Evolutionary conservation across 2,329 filamentous ascomycete species (phyloP).

Genomic region (Fusarium falciforme): DNA sequence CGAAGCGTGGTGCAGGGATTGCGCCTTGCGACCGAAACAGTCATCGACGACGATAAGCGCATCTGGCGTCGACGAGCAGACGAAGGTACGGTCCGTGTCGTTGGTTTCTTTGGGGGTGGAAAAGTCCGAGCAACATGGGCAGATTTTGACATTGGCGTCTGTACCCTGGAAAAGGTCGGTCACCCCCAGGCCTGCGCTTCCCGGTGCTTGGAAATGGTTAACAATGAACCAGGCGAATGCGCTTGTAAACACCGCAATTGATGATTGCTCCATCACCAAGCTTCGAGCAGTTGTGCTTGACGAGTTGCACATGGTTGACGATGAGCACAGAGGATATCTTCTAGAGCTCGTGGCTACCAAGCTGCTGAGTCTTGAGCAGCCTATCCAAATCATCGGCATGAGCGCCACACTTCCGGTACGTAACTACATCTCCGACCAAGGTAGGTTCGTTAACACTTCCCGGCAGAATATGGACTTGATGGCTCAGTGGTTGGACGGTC

Average conservation of each 20-base stretch:
- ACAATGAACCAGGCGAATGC: slow-evolving; percentile 71
- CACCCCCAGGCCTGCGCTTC: neutral
- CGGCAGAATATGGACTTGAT: slow-evolving; percentile 75
- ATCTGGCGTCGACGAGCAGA: slow-evolving; percentile 67
- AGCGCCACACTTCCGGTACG: slow-evolving; percentile 79
- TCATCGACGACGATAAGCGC: slow-evolving; percentile 49
- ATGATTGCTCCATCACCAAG: slow-evolving; percentile 73
- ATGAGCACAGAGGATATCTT: slow-evolving; percentile 79
- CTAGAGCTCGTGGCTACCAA: slow-evolving; percentile 81
- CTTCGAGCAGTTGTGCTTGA: slow-evolving; percentile 78
- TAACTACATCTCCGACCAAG: slow-evolving; percentile 4
- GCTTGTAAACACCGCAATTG: slow-evolving; percentile 78
- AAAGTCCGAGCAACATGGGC: slow-evolving; percentile 75
- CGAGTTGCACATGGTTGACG: slow-evolving; percentile 85
- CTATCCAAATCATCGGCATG: slow-evolving; percentile 81
- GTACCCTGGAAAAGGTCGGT: slow-evolving; percentile 78
- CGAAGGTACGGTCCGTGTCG: slow-evolving; percentile 71
- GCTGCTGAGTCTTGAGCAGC: slow-evolving; percentile 73
- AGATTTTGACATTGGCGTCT: slow-evolving; percentile 82
- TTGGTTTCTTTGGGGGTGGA: slow-evolving; percentile 81
- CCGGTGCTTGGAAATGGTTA: neutral
- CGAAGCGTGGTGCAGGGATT: slow-evolving; percentile 74
- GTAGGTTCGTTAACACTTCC: slow-evolving; percentile 3
- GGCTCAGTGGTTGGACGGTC: slow-evolving; percentile 76
- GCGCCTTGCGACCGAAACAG: slow-evolving; percentile 51